Conservation (phyloP, 768 basidiomycete species). For the Boletellus ananiceps region DNA sequence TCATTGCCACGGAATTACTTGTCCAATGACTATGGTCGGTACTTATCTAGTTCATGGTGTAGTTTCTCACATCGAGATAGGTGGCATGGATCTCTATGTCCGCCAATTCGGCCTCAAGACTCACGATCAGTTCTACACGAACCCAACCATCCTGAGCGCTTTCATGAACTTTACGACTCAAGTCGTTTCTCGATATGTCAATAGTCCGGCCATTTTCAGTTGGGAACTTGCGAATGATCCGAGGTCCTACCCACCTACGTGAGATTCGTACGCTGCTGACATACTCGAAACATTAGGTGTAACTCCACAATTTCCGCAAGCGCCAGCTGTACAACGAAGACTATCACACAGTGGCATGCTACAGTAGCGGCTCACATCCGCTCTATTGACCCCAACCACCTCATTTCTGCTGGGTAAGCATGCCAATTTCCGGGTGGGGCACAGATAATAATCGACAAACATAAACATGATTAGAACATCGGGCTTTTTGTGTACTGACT, state of each 20-base stretch:
- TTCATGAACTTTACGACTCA: conserved; percentile 57
- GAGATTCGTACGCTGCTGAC: not conserved
- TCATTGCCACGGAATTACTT: conserved; percentile 47
- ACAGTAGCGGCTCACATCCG: conserved; percentile 42
- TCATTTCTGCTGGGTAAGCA: conserved; percentile 57
- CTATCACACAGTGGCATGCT: conserved; percentile 55
- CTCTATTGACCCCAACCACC: conserved; percentile 55
- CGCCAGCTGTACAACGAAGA: conserved; percentile 42
- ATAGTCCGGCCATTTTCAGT: conserved; percentile 46
- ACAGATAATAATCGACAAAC: not conserved
- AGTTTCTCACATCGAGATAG: conserved; percentile 29
- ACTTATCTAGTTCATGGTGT: not conserved
- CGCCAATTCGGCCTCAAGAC: conserved; percentile 37
- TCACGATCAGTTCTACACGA: conserved; percentile 60
- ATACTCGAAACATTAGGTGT: conserved; percentile 37
- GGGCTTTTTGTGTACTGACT: conserved; percentile 57
- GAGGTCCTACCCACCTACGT: conserved; percentile 34
- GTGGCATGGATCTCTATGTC: conserved; percentile 66
- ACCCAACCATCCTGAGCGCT: conserved; percentile 42
- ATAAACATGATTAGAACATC: conserved; percentile 34
- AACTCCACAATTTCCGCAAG: conserved; percentile 48
- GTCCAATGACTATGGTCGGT: conserved; percentile 58
- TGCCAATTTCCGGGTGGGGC: not conserved
- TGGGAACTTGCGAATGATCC: conserved; percentile 70
- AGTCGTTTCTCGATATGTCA: conserved; percentile 52